These are phyloP conservation scores for Phytopythium sindhum DNA, from an alignment of 352 stramenopile species.

Conservation along the genomic window DNA sequence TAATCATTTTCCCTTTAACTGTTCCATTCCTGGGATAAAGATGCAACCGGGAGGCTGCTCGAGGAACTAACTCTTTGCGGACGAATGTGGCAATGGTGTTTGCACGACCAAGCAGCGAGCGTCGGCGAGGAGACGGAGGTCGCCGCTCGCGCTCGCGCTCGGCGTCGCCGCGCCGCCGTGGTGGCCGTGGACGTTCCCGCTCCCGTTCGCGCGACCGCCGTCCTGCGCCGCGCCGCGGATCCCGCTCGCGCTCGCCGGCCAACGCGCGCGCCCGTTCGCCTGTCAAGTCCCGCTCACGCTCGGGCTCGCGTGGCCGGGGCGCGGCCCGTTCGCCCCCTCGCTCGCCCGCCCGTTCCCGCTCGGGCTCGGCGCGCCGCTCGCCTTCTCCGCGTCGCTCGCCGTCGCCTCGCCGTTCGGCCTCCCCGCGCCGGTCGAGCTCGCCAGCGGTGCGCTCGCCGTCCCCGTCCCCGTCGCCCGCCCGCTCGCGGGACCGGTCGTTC, in stretches of 20 bases:
- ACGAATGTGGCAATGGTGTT: neutral
- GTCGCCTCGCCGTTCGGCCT: constrained; percentile 13
- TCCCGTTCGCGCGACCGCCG: constrained; percentile 45
- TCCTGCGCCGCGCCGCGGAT: constrained; percentile 14
- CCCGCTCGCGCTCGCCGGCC: constrained; percentile 19
- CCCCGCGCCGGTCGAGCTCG: constrained; percentile 20
- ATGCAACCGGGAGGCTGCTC: neutral
- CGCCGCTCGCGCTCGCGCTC: constrained; percentile 16
- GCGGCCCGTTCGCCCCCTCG: constrained; percentile 43
- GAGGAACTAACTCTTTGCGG: neutral
- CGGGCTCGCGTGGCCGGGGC: constrained; percentile 33
- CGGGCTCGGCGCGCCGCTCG: constrained; percentile 25
- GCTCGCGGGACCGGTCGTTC: constrained; percentile 43
- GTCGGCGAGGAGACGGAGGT: neutral
- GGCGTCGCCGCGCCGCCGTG: constrained; percentile 27
- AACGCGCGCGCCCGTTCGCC: constrained; percentile 22
- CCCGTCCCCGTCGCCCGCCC: constrained; percentile 30
- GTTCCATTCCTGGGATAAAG: neutral
- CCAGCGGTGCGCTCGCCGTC: constrained; percentile 42
- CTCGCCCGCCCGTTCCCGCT: constrained; percentile 21
- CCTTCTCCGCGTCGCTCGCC: constrained; percentile 34
- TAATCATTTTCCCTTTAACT: neutral
- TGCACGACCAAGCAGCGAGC: neutral
- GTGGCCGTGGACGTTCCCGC: constrained; percentile 30
- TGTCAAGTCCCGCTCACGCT: constrained; percentile 41